Conservation (phyloP, 2,329 filamentous ascomycete genomes). For the Hypoxylon sp. region DNA sequence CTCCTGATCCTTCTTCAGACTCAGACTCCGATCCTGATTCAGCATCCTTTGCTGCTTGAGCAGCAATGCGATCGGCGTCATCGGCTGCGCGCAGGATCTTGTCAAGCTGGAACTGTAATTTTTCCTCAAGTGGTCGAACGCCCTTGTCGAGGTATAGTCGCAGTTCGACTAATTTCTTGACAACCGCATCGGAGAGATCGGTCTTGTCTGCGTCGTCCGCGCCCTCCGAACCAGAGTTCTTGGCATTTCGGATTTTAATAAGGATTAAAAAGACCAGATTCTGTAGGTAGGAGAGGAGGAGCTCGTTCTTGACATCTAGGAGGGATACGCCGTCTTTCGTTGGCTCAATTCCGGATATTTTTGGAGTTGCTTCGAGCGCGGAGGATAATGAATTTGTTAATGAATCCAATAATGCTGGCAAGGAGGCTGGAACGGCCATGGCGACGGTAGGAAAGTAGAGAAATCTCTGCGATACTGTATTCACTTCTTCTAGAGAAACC, state of each 20-base stretch:
- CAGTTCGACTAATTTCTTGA: constrained; percentile 90
- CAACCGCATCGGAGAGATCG: constrained; percentile 74
- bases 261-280: constrained; percentile 91
- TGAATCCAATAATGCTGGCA: constrained; percentile 67
- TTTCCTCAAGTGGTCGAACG: constrained; percentile 88
- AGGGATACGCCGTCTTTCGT: constrained; percentile 91
- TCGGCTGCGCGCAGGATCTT: constrained; percentile 92
- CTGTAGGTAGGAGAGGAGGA: constrained; percentile 96
- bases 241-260: constrained; percentile 78
- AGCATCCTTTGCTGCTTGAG: constrained; percentile 55
- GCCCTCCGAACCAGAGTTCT: constrained; percentile 50
- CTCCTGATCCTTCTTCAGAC: constrained; percentile 55
- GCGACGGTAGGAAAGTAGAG: constrained; percentile 46
- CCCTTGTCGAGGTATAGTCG: constrained; percentile 95
- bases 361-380: constrained; percentile 77
- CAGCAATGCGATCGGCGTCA: constrained; percentile 70
- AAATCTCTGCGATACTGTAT: background rate
- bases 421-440: constrained; percentile 66
- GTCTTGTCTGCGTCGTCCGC: constrained; percentile 55
- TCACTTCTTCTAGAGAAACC: background rate
- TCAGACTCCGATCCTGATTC: constrained; percentile 57
- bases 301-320: constrained; percentile 94
- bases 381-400: constrained; percentile 72
- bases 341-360: constrained; percentile 74
- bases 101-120: constrained; percentile 95